Percentiles rank a stretch among this genome's conserved stretches.
phyloP scores from a whole-genome alignment of 73 alveolate species.

The Tetrahymena malaccensis region DNA sequence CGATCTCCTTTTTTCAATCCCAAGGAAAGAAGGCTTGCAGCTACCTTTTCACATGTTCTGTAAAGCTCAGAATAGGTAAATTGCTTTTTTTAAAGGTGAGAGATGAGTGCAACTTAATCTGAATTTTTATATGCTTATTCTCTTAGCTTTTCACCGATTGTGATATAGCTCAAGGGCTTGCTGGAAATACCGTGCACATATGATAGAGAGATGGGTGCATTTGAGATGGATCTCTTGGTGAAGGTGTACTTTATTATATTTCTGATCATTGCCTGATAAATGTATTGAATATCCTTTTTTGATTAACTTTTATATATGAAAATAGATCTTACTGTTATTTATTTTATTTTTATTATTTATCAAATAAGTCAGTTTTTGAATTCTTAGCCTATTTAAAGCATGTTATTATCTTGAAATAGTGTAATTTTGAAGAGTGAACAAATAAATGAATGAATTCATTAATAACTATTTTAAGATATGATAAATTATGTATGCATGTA shows the following conservation, averaged over 20 bases:
- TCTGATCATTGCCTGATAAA: not conserved
- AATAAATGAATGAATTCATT: too few relatives aligned
- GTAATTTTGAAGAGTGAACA: too few relatives aligned
- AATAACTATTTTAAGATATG: not conserved
- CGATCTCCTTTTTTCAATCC: slow-evolving; percentile 72
- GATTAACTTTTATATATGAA: not conserved
- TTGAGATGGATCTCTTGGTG: not conserved
- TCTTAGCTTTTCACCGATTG: not conserved
- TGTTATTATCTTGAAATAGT: not conserved
- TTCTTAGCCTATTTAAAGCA: not conserved
- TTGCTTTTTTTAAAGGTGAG: slow-evolving; percentile 7
- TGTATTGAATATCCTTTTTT: not conserved
- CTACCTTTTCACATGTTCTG: slow-evolving; percentile 50
- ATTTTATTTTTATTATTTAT: not conserved
- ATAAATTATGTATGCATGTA: not conserved
- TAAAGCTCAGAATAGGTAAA: slow-evolving; percentile 53
- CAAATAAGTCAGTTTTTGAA: not conserved
- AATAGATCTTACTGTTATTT: not conserved
- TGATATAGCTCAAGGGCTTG: not conserved
- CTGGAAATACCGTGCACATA: not conserved
- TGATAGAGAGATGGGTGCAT: not conserved
- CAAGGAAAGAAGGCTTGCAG: slow-evolving; percentile 65
- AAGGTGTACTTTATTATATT: not conserved
- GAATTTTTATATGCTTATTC: not conserved
- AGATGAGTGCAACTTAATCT: not conserved